Evolutionary conservation across 805 yeast genomes (phyloP), one percentile per base, ranked within the genome.

Genomic region (Yarrowia sp.): DNA sequence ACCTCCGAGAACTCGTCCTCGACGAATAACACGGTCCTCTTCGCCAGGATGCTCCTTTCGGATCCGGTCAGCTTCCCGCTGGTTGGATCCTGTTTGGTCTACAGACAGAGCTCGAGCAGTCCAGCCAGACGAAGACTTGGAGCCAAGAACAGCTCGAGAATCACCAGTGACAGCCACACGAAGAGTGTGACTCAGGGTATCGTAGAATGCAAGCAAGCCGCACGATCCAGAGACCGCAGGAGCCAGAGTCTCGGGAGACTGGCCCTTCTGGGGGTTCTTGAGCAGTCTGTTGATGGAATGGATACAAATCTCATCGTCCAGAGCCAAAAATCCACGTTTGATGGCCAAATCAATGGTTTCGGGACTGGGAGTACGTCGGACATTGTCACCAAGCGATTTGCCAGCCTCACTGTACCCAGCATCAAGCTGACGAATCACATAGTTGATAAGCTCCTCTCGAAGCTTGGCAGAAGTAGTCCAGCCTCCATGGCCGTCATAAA

Each of bases 201-300:
- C 97, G 76, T 88, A 95, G 70, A 90, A 87, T 2, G 96, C 85
- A 66, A 95, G 79, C 67, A 95, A 80, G 0, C 96, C 98, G 78
- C 99, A 95, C 0, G 98, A 88, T 0, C 99, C 99, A 2, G 96
- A 88, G 44, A 96, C 81, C 2, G 98, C 99, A 4, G 99, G 97
- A 83, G 93, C 86, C 70, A 89, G 80, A 67, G 86, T 75, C 72
- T 87, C 90, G 0, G 92, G 85, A 30, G 90, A 86, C 64, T 81
- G 79, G 59, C 81, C 81, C 67, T 81, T 80, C 70, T 84, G 83
- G 64, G 83, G 80, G 67, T 92, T 90, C 40, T 82, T 83, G 66
- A 95, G 82, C 54, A 95, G 79, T 68, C 82, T 82, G 65, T 84
- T 85, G 62, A 95, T 84, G 48, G 90, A 85, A 66, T 86, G 85